Percentiles rank a stretch among this genome's conserved stretches.
Evolutionary conservation across 2,329 filamentous ascomycete species (phyloP).

Genomic region (Penicillium sp.): DNA sequence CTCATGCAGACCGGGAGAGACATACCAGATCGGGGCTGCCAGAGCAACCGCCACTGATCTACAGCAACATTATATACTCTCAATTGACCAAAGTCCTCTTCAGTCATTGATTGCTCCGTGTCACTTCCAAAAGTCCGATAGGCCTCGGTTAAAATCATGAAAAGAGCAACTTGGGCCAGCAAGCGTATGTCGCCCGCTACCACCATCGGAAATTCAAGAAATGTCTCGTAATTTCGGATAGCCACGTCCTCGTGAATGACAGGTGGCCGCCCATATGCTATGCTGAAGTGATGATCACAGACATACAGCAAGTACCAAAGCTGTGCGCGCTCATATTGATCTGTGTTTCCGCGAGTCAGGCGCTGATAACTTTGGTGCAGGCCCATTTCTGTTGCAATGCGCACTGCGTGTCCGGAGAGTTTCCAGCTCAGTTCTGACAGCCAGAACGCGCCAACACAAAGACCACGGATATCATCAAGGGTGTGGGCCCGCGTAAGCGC

Average conservation of each 20-base stretch:
- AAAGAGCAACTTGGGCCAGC: conserved; percentile 57
- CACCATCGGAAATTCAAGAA: conserved; percentile 52
- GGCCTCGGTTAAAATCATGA: conserved; percentile 58
- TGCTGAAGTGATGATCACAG: conserved; percentile 65
- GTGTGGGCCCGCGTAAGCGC: conserved; percentile 59
- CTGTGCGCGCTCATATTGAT: conserved; percentile 56
- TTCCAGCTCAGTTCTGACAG: conserved; percentile 63
- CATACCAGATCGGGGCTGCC: conserved; percentile 47
- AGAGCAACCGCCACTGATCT: conserved; percentile 54
- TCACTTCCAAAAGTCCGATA: conserved; percentile 59
- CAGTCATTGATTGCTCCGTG: conserved; percentile 51
- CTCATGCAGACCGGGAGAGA: not conserved
- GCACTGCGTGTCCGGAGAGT: conserved; percentile 57
- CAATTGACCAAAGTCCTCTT: conserved; percentile 52
- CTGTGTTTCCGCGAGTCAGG: conserved; percentile 47
- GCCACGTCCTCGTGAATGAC: conserved; percentile 59
- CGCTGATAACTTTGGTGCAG: conserved; percentile 55
- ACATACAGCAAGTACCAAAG: conserved; percentile 65
- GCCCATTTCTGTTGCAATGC: conserved; percentile 58
- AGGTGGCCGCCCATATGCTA: conserved; percentile 58
- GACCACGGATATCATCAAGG: conserved; percentile 57
- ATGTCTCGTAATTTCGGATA: conserved; percentile 57
- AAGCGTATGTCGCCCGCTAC: conserved; percentile 57
- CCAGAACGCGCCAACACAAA: conserved; percentile 63
- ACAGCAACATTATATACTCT: conserved; percentile 48